Conservation (phyloP, 169 alveolate species). For the Plasmodium berghei region DNA sequence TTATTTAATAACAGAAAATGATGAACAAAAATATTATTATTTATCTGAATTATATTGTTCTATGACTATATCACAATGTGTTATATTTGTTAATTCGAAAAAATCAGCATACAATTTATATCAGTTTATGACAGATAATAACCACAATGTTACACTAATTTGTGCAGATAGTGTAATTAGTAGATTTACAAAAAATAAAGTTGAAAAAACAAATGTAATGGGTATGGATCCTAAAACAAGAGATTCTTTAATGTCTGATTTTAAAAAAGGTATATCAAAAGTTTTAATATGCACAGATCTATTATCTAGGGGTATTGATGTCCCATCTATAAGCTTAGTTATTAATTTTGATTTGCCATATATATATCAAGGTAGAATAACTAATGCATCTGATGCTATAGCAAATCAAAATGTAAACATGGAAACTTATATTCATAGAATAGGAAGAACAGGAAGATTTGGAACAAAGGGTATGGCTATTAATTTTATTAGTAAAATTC, state of each 20-base stretch:
- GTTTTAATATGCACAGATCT: slow-evolving; percentile 98
- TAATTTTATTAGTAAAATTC: slow-evolving; percentile 84
- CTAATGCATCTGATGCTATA: background rate
- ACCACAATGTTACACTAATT: slow-evolving; percentile 70
- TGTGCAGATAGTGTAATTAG: slow-evolving; percentile 77
- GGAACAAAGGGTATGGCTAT: slow-evolving; percentile 97
- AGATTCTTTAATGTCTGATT: slow-evolving; percentile 96
- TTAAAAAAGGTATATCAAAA: slow-evolving; percentile 96
- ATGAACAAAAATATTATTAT: slow-evolving; percentile 93
- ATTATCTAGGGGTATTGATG: slow-evolving; percentile 98
- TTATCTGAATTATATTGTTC: slow-evolving; percentile 95
- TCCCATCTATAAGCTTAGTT: slow-evolving; percentile 95
- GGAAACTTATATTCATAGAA: slow-evolving; percentile 96
- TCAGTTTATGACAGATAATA: slow-evolving; percentile 89
- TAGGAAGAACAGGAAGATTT: slow-evolving; percentile 99
- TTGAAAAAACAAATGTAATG: slow-evolving; percentile 85
- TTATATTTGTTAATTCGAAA: slow-evolving; percentile 97
- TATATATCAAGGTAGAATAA: slow-evolving; percentile 80
- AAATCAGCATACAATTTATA: slow-evolving; percentile 94
- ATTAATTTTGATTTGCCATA: slow-evolving; percentile 96
- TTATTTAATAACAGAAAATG: slow-evolving; percentile 91
- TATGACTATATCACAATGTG: slow-evolving; percentile 96
- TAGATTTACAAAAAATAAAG: slow-evolving; percentile 63
- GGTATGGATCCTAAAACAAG: slow-evolving; percentile 95
- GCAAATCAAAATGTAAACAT: slow-evolving; percentile 17